These are phyloP conservation scores for Tremella mesenterica DNA, from an alignment of 768 basidiomycete species.

Conservation along the genomic window DNA sequence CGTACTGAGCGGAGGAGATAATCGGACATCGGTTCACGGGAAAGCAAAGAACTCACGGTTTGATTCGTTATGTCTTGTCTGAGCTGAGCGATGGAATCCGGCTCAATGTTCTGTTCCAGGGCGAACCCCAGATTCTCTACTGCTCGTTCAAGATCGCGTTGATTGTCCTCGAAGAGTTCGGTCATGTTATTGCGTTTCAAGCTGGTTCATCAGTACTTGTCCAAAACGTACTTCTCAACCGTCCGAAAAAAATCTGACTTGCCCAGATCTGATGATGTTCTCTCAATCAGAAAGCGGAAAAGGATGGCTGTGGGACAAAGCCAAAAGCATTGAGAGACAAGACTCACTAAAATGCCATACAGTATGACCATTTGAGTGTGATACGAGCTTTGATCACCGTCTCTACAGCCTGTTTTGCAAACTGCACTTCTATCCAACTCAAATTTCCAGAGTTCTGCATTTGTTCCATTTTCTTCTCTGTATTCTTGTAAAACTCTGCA, in stretches of 20 bases:
- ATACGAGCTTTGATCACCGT: constrained; percentile 78
- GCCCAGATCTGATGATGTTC: too few relatives aligned
- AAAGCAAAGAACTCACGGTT: constrained; percentile 54
- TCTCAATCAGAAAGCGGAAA: too few relatives aligned
- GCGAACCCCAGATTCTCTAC: constrained; percentile 92
- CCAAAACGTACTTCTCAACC: neutral
- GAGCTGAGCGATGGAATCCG: constrained; percentile 68
- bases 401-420: constrained; percentile 97
- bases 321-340: neutral
- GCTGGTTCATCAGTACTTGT: constrained; percentile 21
- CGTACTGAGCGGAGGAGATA: too few relatives aligned
- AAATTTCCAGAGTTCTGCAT: constrained; percentile 87
- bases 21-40: neutral
- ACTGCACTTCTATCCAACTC: constrained; percentile 98
- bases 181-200: constrained; percentile 83
- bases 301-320: too few relatives aligned
- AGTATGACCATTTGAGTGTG: constrained; percentile 98
- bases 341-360: constrained; percentile 84
- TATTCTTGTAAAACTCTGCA: constrained; percentile 80
- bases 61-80: constrained; percentile 93
- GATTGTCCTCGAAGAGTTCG: constrained; percentile 94
- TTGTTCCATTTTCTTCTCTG: constrained; percentile 99
- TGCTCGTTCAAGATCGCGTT: constrained; percentile 86
- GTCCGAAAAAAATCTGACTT: neutral
- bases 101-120: constrained; percentile 81